Evolutionary conservation across 208 protist species (phyloP), one percentile per base, ranked within the genome.

Genomic region (Crithidia acanthocephali): DNA sequence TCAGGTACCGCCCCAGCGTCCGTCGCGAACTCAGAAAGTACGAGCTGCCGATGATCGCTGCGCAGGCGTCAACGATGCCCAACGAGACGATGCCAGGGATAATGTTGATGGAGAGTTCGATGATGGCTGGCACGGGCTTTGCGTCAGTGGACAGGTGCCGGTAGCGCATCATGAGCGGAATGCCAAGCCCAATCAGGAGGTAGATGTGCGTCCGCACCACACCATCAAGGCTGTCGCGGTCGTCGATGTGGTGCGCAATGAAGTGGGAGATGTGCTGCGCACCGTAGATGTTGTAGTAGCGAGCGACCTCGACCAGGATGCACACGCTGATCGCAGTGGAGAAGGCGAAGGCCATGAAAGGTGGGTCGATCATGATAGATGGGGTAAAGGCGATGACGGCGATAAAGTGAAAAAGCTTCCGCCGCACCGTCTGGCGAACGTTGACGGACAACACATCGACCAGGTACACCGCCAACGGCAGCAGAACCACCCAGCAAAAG

Each of bases 321-420:
- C 68, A 61, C 10, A 94, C 25, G 42, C 79, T 84, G 20, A 84
- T 80, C 2, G 88, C 93, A 0, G 80, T 80, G 44, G 85, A 91
- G 25, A 95, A 70, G n/a, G 90, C 74, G 52, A 95, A 80, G 7
- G 90, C 85, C 48, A 97, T 76, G 73, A 97, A 97, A 2, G 80
- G 65, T 23, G 93, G 93, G 57, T 95, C 90, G 20, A 89, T 79
- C 79, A 97, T 80, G 11, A 84, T 87, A 3, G 85, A 75, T 15
- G 90, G 88, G 2, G 89, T 93, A 64, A 97, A 95, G 37, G 79
- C 73, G 52, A 86, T 45, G 6, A 97, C 88, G 13, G 84, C 93
- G 59, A 97, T 80, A 42, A 95, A 87, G 71, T 97, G 93, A 72
- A 95, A 97, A n/a, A 97, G 51, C 72, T 97, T 97, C 15, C 93